phyloP scores from a whole-genome alignment of 495 filamentous ascomycete species.

The Lasiosphaeria miniovina region DNA sequence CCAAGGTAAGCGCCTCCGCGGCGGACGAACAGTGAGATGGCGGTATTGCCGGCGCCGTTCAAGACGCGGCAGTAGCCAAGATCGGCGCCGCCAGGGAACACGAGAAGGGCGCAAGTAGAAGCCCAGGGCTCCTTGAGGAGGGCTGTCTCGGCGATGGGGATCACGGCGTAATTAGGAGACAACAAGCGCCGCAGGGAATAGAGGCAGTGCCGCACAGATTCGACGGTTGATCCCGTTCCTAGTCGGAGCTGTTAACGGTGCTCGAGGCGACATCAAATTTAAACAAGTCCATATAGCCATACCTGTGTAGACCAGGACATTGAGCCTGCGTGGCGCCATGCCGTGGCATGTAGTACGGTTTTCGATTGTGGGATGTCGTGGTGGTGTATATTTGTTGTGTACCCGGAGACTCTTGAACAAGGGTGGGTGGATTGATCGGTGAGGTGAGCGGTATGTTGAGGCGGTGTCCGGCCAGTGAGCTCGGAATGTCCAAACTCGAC shows the following conservation, averaged over 20 bases:
- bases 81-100: slow-evolving; percentile 94
- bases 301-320: slow-evolving; percentile 84
- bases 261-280: slow-evolving; percentile 2
- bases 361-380: slow-evolving; percentile 22
- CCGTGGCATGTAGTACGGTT: background rate
- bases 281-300: background rate
- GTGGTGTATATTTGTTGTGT: slow-evolving; percentile 16
- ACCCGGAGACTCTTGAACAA: background rate
- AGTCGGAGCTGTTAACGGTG: background rate
- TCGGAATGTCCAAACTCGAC: slow-evolving; percentile 1
- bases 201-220: slow-evolving; percentile 85
- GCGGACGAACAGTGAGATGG: slow-evolving; percentile 79
- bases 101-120: slow-evolving; percentile 79
- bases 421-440: background rate
- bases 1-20: slow-evolving; percentile 84
- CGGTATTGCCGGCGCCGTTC: slow-evolving; percentile 82
- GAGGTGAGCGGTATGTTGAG: too few species aligned
- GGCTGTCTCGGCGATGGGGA: slow-evolving; percentile 71
- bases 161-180: slow-evolving; percentile 91
- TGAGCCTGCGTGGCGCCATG: slow-evolving; percentile 65
- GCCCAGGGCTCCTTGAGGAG: slow-evolving; percentile 92
- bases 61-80: slow-evolving; percentile 84
- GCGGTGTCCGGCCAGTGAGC: background rate
- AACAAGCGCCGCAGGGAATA: slow-evolving; percentile 85
- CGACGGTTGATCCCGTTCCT: slow-evolving; percentile 82